These are phyloP conservation scores for Fusarium dlaminii DNA, from an alignment of 2,329 filamentous ascomycete species.

Conservation along the genomic window DNA sequence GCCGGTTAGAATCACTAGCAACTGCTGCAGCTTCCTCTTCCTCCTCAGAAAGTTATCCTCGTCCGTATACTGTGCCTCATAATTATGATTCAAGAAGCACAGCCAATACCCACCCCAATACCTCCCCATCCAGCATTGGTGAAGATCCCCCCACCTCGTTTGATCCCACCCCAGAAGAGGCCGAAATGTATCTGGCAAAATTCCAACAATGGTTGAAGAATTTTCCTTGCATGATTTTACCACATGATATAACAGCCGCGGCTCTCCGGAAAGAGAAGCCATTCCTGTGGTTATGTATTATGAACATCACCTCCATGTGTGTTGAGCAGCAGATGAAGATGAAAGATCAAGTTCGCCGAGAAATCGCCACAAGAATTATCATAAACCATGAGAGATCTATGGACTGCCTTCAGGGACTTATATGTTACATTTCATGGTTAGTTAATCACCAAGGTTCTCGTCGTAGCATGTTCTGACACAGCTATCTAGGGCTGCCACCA, in stretches of 20 bases:
- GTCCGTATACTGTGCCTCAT: slow-evolving; percentile 9
- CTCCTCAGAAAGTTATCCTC: slow-evolving; percentile 22
- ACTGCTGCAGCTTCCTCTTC: slow-evolving; percentile 49
- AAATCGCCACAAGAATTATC: slow-evolving; percentile 57
- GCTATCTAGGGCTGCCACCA: slow-evolving; percentile 50
- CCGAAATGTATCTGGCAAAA: slow-evolving; percentile 51
- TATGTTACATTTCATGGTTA: slow-evolving; percentile 59
- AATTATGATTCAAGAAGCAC: slow-evolving; percentile 10
- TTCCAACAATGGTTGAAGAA: slow-evolving; percentile 55
- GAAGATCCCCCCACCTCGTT: slow-evolving; percentile 34
- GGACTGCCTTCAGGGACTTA: slow-evolving; percentile 62
- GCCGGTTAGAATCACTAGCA: slow-evolving; percentile 50
- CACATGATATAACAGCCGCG: slow-evolving; percentile 48
- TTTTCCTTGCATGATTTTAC: slow-evolving; percentile 58
- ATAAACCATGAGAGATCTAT: slow-evolving; percentile 59
- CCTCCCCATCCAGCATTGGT: slow-evolving; percentile 12
- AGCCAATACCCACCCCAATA: neutral
- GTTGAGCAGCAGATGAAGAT: slow-evolving; percentile 52
- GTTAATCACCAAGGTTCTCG: slow-evolving; percentile 4
- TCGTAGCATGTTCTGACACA: neutral
- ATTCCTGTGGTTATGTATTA: slow-evolving; percentile 61
- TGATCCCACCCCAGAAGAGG: slow-evolving; percentile 49
- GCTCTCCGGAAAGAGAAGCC: slow-evolving; percentile 54
- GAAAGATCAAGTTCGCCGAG: slow-evolving; percentile 53
- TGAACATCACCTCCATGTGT: slow-evolving; percentile 56